phyloP scores from a whole-genome alignment of 148 eudicot species.

The Nyssa sinensis region DNA sequence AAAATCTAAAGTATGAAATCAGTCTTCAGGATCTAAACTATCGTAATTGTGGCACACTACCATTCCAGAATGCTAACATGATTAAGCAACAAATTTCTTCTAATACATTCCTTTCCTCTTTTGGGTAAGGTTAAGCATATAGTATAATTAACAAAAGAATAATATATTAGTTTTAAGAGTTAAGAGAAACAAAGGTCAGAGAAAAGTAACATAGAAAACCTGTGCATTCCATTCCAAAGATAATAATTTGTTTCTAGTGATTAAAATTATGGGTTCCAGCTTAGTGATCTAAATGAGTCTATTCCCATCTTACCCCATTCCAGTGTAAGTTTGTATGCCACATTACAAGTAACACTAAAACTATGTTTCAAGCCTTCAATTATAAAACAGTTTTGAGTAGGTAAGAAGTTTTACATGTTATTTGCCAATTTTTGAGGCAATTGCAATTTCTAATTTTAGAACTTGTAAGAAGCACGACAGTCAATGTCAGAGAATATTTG shows the following conservation, averaged over 20 bases:
- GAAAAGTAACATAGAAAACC: neutral
- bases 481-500: neutral
- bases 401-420: neutral
- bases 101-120: neutral
- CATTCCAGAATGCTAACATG: neutral
- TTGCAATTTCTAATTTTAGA: neutral
- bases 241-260: neutral
- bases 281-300: neutral
- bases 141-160: conserved; percentile 5
- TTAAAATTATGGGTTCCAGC: neutral
- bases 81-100: neutral
- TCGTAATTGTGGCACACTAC: neutral
- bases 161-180: neutral
- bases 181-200: neutral
- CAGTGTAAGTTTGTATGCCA: neutral
- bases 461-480: neutral
- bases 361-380: neutral
- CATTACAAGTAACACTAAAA: neutral
- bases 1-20: neutral
- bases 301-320: neutral
- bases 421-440: neutral
- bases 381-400: neutral
- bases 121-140: neutral
- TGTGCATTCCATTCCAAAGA: neutral
- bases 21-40: neutral